These are phyloP conservation scores for Puccinia sorghi DNA, from an alignment of 1,284 basidiomycete genomes.

Conservation along the genomic window DNA sequence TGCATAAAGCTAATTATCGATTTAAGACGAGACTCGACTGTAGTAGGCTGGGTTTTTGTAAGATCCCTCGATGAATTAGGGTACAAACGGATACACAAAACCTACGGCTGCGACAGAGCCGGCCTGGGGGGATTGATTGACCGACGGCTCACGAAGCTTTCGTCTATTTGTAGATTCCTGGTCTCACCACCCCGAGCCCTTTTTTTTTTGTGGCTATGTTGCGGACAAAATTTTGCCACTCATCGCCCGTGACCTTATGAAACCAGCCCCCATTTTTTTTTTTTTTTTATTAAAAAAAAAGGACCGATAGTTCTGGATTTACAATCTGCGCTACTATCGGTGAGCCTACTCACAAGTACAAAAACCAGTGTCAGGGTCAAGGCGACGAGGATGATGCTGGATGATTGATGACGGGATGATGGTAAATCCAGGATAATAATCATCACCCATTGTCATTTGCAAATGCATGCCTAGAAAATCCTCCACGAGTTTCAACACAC, in stretches of 20 bases:
- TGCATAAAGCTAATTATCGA: slow-evolving; percentile 25
- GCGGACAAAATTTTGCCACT: no score
- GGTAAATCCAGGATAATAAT: slow-evolving; percentile 11
- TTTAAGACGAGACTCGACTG: background rate
- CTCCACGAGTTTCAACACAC: background rate
- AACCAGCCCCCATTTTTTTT: background rate
- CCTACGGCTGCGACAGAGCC: background rate
- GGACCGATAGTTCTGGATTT: background rate
- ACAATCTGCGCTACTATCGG: background rate
- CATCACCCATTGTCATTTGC: background rate
- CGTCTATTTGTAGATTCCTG: background rate
- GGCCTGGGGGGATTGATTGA: background rate
- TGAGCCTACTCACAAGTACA: slow-evolving; percentile 19
- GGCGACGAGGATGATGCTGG: slow-evolving; percentile 26
- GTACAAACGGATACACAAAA: background rate
- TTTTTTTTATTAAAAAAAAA: background rate
- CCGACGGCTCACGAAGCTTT: slow-evolving; percentile 9
- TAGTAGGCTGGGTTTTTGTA: background rate
- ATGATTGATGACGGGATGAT: slow-evolving; percentile 18
- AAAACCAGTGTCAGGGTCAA: slow-evolving; percentile 7
- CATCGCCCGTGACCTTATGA: background rate
- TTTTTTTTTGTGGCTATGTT: background rate
- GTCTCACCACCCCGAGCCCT: background rate
- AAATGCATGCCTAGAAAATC: background rate
- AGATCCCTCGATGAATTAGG: background rate